These are phyloP conservation scores for Russula compacta DNA, from an alignment of 768 basidiomycete genomes.

Conservation along the genomic window DNA sequence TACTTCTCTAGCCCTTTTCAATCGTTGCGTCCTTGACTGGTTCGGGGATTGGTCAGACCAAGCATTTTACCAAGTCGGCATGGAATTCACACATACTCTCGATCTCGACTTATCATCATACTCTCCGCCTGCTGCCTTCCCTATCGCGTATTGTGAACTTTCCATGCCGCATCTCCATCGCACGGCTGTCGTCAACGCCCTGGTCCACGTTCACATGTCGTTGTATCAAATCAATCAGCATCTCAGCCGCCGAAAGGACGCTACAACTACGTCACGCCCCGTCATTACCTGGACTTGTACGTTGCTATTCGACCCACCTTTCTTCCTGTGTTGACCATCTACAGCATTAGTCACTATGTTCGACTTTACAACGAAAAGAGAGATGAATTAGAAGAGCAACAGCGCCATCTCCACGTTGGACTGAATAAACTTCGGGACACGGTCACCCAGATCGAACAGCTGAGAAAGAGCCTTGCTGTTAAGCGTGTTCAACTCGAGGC, in stretches of 20 bases:
- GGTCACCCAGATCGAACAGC: conserved; percentile 92
- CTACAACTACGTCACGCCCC: conserved; percentile 92
- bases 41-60: conserved; percentile 99
- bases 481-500: conserved; percentile 89
- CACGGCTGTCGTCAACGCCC: conserved; percentile 83
- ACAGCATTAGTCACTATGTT: conserved; percentile 94
- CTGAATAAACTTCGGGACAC: conserved; percentile 94
- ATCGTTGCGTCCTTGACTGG: conserved; percentile 99
- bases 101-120: conserved; percentile 87
- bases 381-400: conserved; percentile 96
- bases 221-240: conserved; percentile 83
- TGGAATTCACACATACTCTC: conserved; percentile 91
- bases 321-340: conserved; percentile 1
- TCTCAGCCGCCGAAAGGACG: conserved; percentile 86
- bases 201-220: conserved; percentile 86
- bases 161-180: conserved; percentile 81
- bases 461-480: conserved; percentile 88
- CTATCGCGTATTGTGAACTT: conserved; percentile 78
- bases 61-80: conserved; percentile 95
- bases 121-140: conserved; percentile 73
- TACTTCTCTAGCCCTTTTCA: conserved; percentile 96
- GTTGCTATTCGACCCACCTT: conserved; percentile 27
- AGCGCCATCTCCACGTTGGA: conserved; percentile 95
- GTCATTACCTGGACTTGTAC: conserved; percentile 98
- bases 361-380: conserved; percentile 92